phyloP scores from a whole-genome alignment of 371 early-diverging fungal species.

The Rhizopus delemar region DNA sequence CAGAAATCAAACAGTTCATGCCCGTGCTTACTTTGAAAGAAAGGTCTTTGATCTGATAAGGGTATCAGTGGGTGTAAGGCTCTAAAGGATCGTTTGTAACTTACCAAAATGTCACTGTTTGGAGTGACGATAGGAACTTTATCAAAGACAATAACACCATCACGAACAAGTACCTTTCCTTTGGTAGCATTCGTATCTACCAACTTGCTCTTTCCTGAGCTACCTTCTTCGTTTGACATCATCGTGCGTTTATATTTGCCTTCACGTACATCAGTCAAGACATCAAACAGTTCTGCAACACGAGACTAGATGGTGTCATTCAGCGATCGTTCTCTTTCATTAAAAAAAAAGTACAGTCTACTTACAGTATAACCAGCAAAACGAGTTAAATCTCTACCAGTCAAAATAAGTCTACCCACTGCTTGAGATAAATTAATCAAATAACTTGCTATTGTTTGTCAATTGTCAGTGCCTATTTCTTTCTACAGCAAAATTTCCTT shows the following conservation, averaged over 20 bases:
- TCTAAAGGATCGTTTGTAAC: too few species aligned
- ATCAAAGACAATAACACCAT: conserved; percentile 79
- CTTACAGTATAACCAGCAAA: conserved; percentile 74
- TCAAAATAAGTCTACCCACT: conserved; percentile 80
- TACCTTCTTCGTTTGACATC: conserved; percentile 49
- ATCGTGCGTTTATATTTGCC: conserved; percentile 70
- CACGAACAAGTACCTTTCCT: conserved; percentile 64
- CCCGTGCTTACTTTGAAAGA: conserved; percentile 83
- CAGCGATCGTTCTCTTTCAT: background rate
- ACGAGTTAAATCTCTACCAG: conserved; percentile 80
- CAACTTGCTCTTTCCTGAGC: conserved; percentile 29
- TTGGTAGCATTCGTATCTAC: conserved; percentile 55
- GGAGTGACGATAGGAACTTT: conserved; percentile 92
- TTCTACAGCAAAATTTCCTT: background rate
- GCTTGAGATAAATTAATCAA: conserved; percentile 86
- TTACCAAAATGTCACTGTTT: conserved; percentile 83
- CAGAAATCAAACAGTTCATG: conserved; percentile 86
- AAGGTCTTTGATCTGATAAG: conserved; percentile 58
- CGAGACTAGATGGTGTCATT: conserved; percentile 50
- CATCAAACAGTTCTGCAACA: conserved; percentile 75
- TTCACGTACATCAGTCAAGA: conserved; percentile 67
- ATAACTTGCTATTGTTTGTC: conserved; percentile 62
- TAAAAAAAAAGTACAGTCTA: background rate
- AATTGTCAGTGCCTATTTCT: background rate
- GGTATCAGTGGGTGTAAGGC: too few species aligned